Evolutionary conservation across 2,329 filamentous ascomycete species (phyloP), one percentile per base, ranked within the genome.

Genomic region (Pyrenochaeta sp.): DNA sequence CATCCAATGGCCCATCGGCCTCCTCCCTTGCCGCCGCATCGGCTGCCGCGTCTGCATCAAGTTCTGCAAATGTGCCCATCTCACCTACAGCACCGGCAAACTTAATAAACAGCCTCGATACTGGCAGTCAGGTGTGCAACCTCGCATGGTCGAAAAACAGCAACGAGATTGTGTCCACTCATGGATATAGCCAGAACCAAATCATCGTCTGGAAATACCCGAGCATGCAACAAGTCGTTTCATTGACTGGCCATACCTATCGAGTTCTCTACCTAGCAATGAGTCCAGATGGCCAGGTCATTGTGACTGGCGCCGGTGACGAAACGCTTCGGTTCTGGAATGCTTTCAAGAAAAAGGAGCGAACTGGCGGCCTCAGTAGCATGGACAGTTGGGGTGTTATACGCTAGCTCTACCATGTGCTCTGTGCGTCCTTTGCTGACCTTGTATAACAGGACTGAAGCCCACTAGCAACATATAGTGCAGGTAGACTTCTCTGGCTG

Each of bases 161-260:
- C 7, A 97, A 97, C 73, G 95, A 99, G 76, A 92, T 99, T 52
- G 94, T 99, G 49, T 94, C 90, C 45, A 99, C 95, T 1, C 95
- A 99, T 72, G 95, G 95, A 6, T 99, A 97, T 79, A 94, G 90
- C 64, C 95, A 99, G 73, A 97, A 99, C 74, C 95, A 98, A 76
- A 97, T 99, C 67, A 94, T 98, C 32, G 92, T 99, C 49, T 99
- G 95, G 95, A 99, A 99, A 72, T 99, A 99, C 72, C 95, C 95
- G 1, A 93, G 90, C 63, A 98, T 99, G 95, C 92, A 92, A 43
- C 95, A 98, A 74, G 92, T 99, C 7, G 94, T 92, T 35, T 96
- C 91, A 63, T 81, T 99, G 40, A 99, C 95, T 0, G 95, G 95
- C 0, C 95, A 99, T 75, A 99, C 95, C 1, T 98, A 96, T 77